Base-by-base conservation (phyloP, 2,329 filamentous ascomycete species). In the Capronia epimyces region DNA sequence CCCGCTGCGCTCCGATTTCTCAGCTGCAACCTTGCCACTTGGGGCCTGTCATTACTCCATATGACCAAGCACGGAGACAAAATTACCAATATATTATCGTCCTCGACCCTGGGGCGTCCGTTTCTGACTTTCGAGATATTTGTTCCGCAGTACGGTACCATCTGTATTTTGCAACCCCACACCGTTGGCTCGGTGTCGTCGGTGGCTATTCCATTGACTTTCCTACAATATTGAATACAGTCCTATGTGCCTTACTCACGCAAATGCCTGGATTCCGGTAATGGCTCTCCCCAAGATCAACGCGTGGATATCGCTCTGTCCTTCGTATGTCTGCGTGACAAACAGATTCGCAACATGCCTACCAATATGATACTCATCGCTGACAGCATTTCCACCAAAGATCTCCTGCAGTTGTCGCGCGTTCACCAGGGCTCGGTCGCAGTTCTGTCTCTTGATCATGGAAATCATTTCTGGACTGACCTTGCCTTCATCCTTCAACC, bases 381-480 rank as follows among this genome's bases (percentile, higher is more conserved):
- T 95, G 43, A 93, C 89, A n/a, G 93, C 93, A 66, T 98, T 98
- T 24, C 93, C 93, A 51, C 93, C 93, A 72, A 98, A 96, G 18
- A 98, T 81, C 73, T 98, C 93, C 70, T 98, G 93, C 55, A 98
- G 74, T 54, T 79, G 74, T 59, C 93, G 79, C 16, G 89, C 83
- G 60, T 91, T 89, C 24, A 80, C 74, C 63, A 98, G 74, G 13
- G 93, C 93, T 46, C 84, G 77, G 70, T 98, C 93, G 69, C 93
- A 98, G 71, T 98, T 98, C 73, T 97, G 90, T 60, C 93, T 79
- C 79, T 98, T 98, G 66, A 97, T 83, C 87, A 98, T 84, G 7
- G 79, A 83, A 64, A 98, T 95, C 91, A 97, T 97, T 74, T 98
- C 93, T 5, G 93, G 90, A 2, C 86, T 83, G 20, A 80, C 82